Conservation (phyloP, 768 basidiomycete species). For the Pisolithus marmoratus region DNA sequence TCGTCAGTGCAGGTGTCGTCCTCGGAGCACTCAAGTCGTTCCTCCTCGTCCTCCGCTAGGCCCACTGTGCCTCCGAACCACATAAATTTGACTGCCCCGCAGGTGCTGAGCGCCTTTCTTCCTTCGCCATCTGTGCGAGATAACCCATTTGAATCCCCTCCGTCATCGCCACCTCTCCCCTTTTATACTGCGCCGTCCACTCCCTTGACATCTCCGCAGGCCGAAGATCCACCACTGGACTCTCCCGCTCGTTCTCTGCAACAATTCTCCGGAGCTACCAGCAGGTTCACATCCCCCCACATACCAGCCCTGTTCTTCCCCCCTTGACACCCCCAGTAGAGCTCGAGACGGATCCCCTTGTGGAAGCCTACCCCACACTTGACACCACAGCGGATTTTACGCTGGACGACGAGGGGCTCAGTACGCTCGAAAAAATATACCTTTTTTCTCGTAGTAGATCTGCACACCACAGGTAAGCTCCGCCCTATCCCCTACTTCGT, state of each 20-base stretch:
- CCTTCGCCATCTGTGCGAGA: slow-evolving; percentile 31
- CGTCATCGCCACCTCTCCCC: slow-evolving; percentile 33
- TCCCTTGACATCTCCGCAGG: slow-evolving; percentile 35
- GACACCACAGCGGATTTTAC: slow-evolving; percentile 34
- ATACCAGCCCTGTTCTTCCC: slow-evolving; percentile 14
- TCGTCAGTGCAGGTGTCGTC: slow-evolving; percentile 12
- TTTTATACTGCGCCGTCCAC: slow-evolving; percentile 48
- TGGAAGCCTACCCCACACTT: slow-evolving; percentile 21
- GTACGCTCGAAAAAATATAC: slow-evolving; percentile 86
- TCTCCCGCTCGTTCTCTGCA: slow-evolving; percentile 14
- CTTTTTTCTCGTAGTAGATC: slow-evolving; percentile 79
- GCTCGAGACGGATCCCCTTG: slow-evolving; percentile 21
- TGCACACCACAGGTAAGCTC: slow-evolving; percentile 46
- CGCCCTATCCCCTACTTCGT: background rate
- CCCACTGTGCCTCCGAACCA: slow-evolving; percentile 25
- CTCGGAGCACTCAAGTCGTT: slow-evolving; percentile 1
- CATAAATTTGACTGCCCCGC: slow-evolving; percentile 28
- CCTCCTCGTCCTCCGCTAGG: slow-evolving; percentile 9
- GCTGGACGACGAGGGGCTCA: slow-evolving; percentile 76
- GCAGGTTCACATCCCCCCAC: slow-evolving; percentile 21
- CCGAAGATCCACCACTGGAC: slow-evolving; percentile 30
- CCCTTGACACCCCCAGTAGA: slow-evolving; percentile 20
- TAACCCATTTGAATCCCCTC: slow-evolving; percentile 32
- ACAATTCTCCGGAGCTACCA: slow-evolving; percentile 9
- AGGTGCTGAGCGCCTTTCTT: slow-evolving; percentile 25